These are phyloP conservation scores for Blastobotrys attinorum DNA, from an alignment of 805 yeast genomes.

Conservation along the genomic window DNA sequence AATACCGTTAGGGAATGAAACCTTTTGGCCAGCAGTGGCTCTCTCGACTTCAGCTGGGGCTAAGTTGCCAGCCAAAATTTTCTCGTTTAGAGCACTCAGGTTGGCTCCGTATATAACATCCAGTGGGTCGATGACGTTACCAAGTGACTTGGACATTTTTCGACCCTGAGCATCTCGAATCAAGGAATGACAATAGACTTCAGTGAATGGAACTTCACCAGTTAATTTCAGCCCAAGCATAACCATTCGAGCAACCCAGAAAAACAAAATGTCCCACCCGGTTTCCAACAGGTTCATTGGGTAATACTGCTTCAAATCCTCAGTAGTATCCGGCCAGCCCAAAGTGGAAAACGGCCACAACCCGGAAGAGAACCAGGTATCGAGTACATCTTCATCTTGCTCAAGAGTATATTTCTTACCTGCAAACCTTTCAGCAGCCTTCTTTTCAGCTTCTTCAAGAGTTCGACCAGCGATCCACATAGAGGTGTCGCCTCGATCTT, in stretches of 20 bases:
- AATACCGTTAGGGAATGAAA: constrained; percentile 91
- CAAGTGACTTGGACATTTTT: constrained; percentile 96
- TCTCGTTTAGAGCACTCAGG: constrained; percentile 68
- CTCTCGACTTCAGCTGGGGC: constrained; percentile 82
- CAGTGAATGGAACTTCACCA: constrained; percentile 86
- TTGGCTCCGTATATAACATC: constrained; percentile 90
- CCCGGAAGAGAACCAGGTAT: constrained; percentile 98
- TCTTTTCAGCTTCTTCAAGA: constrained; percentile 72
- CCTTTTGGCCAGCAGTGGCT: constrained; percentile 81
- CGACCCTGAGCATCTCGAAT: constrained; percentile 99
- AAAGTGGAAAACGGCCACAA: constrained; percentile 95
- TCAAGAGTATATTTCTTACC: constrained; percentile 62
- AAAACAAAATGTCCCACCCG: constrained; percentile 98
- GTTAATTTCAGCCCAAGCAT: constrained; percentile 84
- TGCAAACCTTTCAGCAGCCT: constrained; percentile 71
- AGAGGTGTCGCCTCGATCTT: constrained; percentile 54
- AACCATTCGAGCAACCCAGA: constrained; percentile 98
- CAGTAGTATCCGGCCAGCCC: constrained; percentile 83
- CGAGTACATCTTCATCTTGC: constrained; percentile 97
- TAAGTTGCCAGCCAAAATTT: constrained; percentile 72
- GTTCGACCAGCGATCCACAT: constrained; percentile 91
- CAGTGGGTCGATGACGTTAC: constrained; percentile 92
- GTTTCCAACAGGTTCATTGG: constrained; percentile 96
- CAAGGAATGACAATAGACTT: constrained; percentile 96
- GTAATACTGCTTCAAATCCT: constrained; percentile 67